These are phyloP conservation scores for Kodamaea leandrae DNA, from an alignment of 805 yeast genomes.

Conservation along the genomic window DNA sequence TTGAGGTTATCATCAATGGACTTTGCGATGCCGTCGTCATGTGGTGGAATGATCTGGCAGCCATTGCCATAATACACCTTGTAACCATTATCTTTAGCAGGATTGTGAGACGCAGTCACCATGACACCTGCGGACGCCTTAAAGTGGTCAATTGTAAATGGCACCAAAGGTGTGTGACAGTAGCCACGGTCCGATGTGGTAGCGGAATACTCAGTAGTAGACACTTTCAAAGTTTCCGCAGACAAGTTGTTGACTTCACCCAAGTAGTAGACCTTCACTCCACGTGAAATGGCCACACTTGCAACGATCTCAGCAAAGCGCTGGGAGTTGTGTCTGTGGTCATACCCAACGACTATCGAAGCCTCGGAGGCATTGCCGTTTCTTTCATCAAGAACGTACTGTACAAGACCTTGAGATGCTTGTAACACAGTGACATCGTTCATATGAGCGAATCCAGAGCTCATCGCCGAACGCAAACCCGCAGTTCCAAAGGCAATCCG, in stretches of 20 bases:
- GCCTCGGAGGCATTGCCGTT: conserved; percentile 8
- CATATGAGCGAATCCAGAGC: conserved; percentile 86
- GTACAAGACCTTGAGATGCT: conserved; percentile 80
- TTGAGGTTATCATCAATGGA: conserved; percentile 57
- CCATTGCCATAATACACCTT: conserved; percentile 93
- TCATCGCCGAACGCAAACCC: conserved; percentile 85
- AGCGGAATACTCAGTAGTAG: conserved; percentile 3
- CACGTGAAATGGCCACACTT: conserved; percentile 63
- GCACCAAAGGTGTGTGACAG: conserved; percentile 90
- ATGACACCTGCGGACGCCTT: conserved; percentile 79
- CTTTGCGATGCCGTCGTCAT: conserved; percentile 69
- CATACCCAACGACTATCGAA: conserved; percentile 81
- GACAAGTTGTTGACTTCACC: conserved; percentile 41
- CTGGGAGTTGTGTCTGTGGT: conserved; percentile 79
- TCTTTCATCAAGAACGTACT: conserved; percentile 36
- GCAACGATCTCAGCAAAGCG: conserved; percentile 80
- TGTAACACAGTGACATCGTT: conserved; percentile 86
- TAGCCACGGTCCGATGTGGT: conserved; percentile 7
- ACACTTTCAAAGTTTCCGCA: conserved; percentile 19
- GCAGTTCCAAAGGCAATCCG: conserved; percentile 91
- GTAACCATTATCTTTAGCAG: conserved; percentile 86
- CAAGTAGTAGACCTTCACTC: conserved; percentile 67
- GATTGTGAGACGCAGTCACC: conserved; percentile 90
- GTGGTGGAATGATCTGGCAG: conserved; percentile 94
- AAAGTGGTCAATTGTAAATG: conserved; percentile 69